Base-by-base conservation (phyloP, 2,329 filamentous ascomycete species). In the Fusarium sp. region DNA sequence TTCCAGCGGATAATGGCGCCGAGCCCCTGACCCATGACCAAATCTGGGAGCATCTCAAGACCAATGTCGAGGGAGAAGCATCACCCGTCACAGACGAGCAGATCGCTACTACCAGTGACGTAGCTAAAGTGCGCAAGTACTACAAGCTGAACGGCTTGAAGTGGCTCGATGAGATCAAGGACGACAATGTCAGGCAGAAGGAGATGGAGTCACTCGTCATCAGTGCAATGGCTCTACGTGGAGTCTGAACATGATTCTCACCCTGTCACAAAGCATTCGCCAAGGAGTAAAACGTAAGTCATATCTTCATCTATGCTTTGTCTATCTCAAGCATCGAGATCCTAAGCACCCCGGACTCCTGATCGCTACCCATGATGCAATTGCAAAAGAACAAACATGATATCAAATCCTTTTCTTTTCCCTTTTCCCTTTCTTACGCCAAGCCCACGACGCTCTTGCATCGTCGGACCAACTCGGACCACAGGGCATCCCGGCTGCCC, bases 141-240 rank as follows among this genome's bases (percentile, higher is more conserved):
- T 97, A 97, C 80, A 97, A 97, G 78, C 81, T 97, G 29, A 91
- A 91, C 67, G 83, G 85, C 7, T 77, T 87, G n/a, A 79, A 82
- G 50, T 85, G 83, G 70, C 74, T 88, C 2, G 81, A 85, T 46
- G 78, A 79, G 16, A 78, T 83, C 8, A 79, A 79, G 65, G 81
- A 85, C 58, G 79, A 83, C 23, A 69, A 73, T 18, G 75, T 79
- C 67, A 84, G 81, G 74, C 81, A 78, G 61, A 82, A 77, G 62
- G 86, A 91, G 73, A 82, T 92, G 44, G 92, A 96, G 76, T 83
- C 86, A 58, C 83, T 92, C 42, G 83, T 95, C 5, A 74, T 97
- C 58, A 90, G 91, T 1, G 86, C 88, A 14, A 96, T 97, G 87
- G 93, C 93, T 1, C 78, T 64, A 80, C 85, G 67, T 78, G 80